Conservation (phyloP, 1,284 basidiomycete genomes). For the Tilletiaria anomala region DNA sequence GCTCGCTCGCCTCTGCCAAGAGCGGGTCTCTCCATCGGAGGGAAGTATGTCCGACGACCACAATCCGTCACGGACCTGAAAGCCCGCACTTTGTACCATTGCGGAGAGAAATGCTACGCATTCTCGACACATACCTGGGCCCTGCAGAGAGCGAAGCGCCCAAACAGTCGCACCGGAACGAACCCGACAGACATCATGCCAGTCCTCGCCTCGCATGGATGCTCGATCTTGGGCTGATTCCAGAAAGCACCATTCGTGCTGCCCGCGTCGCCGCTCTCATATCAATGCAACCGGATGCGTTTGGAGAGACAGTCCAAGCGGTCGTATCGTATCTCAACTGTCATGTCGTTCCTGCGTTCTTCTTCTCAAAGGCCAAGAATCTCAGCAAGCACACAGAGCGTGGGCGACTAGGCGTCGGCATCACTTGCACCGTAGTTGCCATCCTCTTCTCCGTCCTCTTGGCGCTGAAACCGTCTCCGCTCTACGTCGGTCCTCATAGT, state of each 20-base stretch:
- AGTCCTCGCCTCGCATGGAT: slow-evolving; percentile 20
- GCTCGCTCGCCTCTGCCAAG: slow-evolving; percentile 4
- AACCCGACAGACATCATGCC: too few relatives aligned
- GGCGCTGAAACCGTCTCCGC: slow-evolving; percentile 12
- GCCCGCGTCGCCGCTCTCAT: slow-evolving; percentile 10
- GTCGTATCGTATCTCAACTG: slow-evolving; percentile 16
- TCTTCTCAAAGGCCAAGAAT: slow-evolving; percentile 16
- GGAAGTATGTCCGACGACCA: too few relatives aligned
- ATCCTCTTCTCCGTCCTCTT: slow-evolving; percentile 15
- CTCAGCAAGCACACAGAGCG: slow-evolving; percentile 15
- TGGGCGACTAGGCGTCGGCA: slow-evolving; percentile 16
- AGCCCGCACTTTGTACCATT: too few relatives aligned
- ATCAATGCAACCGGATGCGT: slow-evolving; percentile 18
- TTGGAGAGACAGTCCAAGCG: slow-evolving; percentile 13
- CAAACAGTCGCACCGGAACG: too few relatives aligned
- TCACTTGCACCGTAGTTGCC: slow-evolving; percentile 11
- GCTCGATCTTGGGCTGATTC: slow-evolving; percentile 19
- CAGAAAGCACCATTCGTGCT: slow-evolving; percentile 9
- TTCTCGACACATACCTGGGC: too few relatives aligned
- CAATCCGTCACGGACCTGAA: too few relatives aligned
- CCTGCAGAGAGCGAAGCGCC: too few relatives aligned
- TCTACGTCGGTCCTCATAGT: slow-evolving; percentile 5
- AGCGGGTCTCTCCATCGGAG: too few relatives aligned
- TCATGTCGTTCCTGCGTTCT: slow-evolving; percentile 21
- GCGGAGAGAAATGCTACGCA: too few relatives aligned